Percentiles rank a stretch among this genome's conserved stretches.
Evolutionary conservation across 805 yeast species (phyloP).

Genomic region (Ogataea trehalophila): DNA sequence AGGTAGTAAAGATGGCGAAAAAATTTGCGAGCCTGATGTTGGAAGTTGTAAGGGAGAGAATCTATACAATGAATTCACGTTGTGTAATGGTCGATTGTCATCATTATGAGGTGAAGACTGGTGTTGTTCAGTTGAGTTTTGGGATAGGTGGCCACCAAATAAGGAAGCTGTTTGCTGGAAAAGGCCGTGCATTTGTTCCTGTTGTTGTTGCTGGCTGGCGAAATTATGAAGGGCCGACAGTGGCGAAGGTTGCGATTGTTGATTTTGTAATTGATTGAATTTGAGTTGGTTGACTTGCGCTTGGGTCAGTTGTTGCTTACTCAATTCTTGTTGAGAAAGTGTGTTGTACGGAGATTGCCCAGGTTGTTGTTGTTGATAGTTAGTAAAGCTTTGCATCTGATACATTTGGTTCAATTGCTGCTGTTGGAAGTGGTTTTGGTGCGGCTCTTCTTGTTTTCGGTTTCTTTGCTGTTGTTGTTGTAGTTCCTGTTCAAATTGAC

Average conservation of each 20-base stretch:
- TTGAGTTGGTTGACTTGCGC: too few species aligned
- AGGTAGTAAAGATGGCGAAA: constrained; percentile 28
- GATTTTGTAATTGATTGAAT: neutral
- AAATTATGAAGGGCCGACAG: too few species aligned
- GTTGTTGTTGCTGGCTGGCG: too few species aligned
- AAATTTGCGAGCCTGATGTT: constrained; percentile 6
- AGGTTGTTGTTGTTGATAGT: neutral
- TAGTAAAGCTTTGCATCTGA: neutral
- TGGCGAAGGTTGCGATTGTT: neutral
- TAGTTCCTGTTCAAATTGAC: neutral
- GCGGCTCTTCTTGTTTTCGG: neutral
- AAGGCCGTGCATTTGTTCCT: too few species aligned
- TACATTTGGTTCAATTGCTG: constrained; percentile 1
- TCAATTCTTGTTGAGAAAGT: neutral
- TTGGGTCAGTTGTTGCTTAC: neutral
- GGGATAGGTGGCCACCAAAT: too few species aligned
- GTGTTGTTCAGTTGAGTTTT: neutral
- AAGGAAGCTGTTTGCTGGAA: too few species aligned
- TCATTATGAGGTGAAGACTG: neutral
- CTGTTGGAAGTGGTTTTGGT: neutral
- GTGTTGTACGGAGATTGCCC: neutral
- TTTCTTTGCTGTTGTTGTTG: neutral
- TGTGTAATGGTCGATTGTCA: neutral
- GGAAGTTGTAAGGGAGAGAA: neutral
- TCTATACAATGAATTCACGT: too few species aligned